Conservation (phyloP, 768 basidiomycete species). For the Mycena amicta region DNA sequence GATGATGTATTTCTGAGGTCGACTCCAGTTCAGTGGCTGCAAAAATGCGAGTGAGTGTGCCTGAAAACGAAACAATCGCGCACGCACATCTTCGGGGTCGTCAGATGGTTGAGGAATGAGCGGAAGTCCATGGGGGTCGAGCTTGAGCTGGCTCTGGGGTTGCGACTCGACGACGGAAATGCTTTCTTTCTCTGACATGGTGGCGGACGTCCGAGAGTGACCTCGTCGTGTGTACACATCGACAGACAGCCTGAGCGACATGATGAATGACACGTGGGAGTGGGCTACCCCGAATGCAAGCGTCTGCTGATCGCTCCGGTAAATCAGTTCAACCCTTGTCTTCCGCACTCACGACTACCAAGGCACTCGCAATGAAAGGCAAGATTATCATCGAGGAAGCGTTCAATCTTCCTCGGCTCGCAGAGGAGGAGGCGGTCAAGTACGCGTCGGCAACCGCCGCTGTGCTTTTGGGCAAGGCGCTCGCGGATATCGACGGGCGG, state of each 20-base stretch:
- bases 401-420: slow-evolving; percentile 21
- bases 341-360: too few relatives aligned
- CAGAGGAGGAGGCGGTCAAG: slow-evolving; percentile 14
- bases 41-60: background rate
- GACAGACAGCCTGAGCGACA: background rate
- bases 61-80: background rate
- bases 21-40: slow-evolving; percentile 28
- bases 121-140: slow-evolving; percentile 24
- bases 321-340: background rate
- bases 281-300: background rate
- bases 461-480: slow-evolving; percentile 13
- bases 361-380: slow-evolving; percentile 23
- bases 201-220: background rate
- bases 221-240: background rate
- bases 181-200: slow-evolving; percentile 10
- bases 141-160: slow-evolving; percentile 24
- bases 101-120: slow-evolving; percentile 32
- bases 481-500: slow-evolving; percentile 22
- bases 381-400: slow-evolving; percentile 26
- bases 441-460: slow-evolving; percentile 20
- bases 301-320: background rate
- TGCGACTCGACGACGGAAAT: slow-evolving; percentile 1
- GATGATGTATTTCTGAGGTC: slow-evolving; percentile 19
- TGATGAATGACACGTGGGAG: too few relatives aligned
- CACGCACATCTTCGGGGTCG: slow-evolving; percentile 25